phyloP scores from a whole-genome alignment of 108 stramenopile species.

The Skeletonema grethae region DNA sequence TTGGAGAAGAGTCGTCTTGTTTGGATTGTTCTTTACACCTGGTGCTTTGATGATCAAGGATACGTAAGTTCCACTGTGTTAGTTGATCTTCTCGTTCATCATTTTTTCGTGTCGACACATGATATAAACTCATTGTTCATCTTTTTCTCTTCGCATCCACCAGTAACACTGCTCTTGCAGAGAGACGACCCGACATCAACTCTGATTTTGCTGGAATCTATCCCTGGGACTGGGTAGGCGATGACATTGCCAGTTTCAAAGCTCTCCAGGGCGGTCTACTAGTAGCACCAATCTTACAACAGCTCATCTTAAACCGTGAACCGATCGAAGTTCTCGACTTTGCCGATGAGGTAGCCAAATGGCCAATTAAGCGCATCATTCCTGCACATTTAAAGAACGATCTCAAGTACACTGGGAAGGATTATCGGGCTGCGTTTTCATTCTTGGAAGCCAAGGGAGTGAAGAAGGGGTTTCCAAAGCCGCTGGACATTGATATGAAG shows the following conservation, averaged over 20 bases:
- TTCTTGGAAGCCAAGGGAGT: slow-evolving; percentile 86
- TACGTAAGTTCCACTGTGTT: slow-evolving; percentile 20
- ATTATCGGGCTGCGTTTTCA: slow-evolving; percentile 84
- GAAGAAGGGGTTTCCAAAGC: slow-evolving; percentile 76
- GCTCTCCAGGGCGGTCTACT: slow-evolving; percentile 84
- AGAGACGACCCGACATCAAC: slow-evolving; percentile 83
- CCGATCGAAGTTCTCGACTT: slow-evolving; percentile 87
- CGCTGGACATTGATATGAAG: slow-evolving; percentile 80
- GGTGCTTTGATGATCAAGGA: slow-evolving; percentile 79
- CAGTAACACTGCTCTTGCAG: slow-evolving; percentile 62
- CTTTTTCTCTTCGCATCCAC: background rate
- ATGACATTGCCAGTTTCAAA: slow-evolving; percentile 78
- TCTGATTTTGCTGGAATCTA: slow-evolving; percentile 83
- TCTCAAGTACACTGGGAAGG: slow-evolving; percentile 72
- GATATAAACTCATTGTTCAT: background rate
- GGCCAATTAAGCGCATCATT: slow-evolving; percentile 85
- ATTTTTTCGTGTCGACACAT: background rate
- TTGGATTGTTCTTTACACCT: slow-evolving; percentile 92
- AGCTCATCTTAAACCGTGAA: slow-evolving; percentile 86
- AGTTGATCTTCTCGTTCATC: background rate
- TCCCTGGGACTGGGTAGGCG: slow-evolving; percentile 89
- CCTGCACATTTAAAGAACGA: slow-evolving; percentile 92
- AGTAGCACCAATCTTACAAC: slow-evolving; percentile 93
- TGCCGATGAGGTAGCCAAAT: slow-evolving; percentile 80
- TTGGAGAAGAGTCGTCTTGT: slow-evolving; percentile 87